Evolutionary conservation across 805 yeast genomes (phyloP).

Genomic region (Candida wancherniae): DNA sequence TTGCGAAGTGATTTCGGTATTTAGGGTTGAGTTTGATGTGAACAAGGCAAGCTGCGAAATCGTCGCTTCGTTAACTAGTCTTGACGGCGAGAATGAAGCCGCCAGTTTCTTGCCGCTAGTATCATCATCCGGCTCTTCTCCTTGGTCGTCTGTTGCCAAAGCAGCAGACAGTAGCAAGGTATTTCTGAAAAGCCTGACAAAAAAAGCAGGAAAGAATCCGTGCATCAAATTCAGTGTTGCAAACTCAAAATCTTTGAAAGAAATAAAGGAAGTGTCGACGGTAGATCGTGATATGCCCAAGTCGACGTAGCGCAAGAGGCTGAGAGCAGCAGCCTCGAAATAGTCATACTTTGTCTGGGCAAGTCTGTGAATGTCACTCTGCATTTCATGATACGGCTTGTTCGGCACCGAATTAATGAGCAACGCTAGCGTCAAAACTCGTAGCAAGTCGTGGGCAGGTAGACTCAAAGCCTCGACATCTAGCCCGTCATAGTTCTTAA

Average conservation of each 20-base stretch:
- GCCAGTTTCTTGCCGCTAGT: no score
- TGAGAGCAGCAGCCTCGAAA: conserved; percentile 42
- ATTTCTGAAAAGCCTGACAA: no score
- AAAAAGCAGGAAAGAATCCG: no score
- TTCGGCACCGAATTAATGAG: conserved; percentile 34
- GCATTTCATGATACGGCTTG: conserved; percentile 29
- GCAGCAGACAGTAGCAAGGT: no score
- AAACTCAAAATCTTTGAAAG: no score
- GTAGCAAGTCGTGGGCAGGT: conserved; percentile 37
- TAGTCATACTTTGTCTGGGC: conserved; percentile 32
- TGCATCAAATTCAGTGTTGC: no score
- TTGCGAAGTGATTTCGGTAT: conserved; percentile 38
- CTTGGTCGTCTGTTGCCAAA: no score
- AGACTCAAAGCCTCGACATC: conserved; percentile 35
- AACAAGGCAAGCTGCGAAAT: conserved; percentile 36
- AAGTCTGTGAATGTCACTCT: conserved; percentile 16
- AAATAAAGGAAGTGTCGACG: no score
- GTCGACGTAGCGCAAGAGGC: conserved; percentile 48
- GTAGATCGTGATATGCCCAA: no score
- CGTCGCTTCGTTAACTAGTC: conserved; percentile 37
- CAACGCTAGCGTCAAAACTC: conserved; percentile 47
- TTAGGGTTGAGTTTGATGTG: conserved; percentile 19
- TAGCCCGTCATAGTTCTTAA: conserved; percentile 42
- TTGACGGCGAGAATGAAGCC: conserved; percentile 17
- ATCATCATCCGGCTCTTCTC: no score